Evolutionary conservation across 2,329 filamentous ascomycete genomes (phyloP).

Genomic region (Catunica adiposa): DNA sequence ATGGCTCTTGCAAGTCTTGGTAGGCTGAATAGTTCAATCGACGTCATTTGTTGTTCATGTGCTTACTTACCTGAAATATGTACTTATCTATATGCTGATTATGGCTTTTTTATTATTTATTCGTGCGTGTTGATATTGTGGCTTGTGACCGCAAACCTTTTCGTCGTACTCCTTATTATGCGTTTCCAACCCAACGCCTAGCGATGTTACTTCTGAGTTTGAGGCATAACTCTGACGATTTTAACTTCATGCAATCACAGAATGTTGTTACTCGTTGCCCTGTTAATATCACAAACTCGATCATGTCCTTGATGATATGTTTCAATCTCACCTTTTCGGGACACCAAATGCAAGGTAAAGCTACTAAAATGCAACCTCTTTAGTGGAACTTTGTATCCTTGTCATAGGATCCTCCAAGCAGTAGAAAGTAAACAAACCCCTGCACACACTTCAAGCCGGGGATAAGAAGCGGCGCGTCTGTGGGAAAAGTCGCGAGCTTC

Average conservation of each 20-base stretch:
- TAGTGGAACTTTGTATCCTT: background rate
- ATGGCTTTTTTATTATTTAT: no score
- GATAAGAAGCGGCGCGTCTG: slow-evolving; percentile 7
- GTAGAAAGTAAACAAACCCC: slow-evolving; percentile 12
- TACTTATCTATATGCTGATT: no score
- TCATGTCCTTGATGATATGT: background rate
- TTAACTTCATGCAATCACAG: background rate
- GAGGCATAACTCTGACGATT: background rate
- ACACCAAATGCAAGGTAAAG: background rate
- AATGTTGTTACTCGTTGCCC: no score
- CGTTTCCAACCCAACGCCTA: background rate
- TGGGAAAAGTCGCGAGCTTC: slow-evolving; percentile 8
- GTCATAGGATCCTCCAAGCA: slow-evolving; percentile 2
- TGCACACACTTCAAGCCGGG: slow-evolving; percentile 4
- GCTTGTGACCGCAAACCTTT: no score
- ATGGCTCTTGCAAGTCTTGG: background rate
- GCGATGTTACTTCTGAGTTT: background rate
- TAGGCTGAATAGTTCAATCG: background rate
- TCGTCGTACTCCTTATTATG: no score
- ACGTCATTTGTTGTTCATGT: background rate
- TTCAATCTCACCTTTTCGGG: slow-evolving; percentile 2
- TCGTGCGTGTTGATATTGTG: no score
- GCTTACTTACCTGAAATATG: no score
- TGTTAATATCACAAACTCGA: background rate
- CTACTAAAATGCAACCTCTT: background rate